phyloP scores from a whole-genome alignment of 179 eudicot species.

The Beta macrorhiza region DNA sequence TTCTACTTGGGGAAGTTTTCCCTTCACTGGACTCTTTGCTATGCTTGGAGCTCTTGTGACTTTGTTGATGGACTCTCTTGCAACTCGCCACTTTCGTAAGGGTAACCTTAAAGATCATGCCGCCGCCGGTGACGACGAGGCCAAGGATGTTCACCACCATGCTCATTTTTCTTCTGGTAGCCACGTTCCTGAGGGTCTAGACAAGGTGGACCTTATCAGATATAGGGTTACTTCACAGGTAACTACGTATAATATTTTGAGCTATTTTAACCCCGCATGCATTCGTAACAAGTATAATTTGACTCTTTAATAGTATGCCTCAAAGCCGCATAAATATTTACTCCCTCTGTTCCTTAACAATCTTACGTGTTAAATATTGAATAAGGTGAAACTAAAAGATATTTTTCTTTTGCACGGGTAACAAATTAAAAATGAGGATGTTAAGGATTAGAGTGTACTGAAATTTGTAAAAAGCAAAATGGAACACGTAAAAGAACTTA shows the following conservation, averaged over 20 bases:
- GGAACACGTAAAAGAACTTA: no score
- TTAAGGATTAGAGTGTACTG: no score
- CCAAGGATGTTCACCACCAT: slow-evolving; percentile 44
- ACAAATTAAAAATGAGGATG: no score
- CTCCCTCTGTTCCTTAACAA: no score
- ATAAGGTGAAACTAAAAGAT: no score
- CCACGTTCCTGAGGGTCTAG: slow-evolving; percentile 12
- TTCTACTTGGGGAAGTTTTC: slow-evolving; percentile 44
- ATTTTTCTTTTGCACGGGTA: no score
- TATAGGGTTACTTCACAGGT: slow-evolving; percentile 53
- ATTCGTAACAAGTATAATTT: no score
- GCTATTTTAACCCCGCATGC: no score
- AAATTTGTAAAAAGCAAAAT: no score
- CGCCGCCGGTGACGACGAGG: slow-evolving; percentile 33
- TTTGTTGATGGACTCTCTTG: slow-evolving; percentile 56
- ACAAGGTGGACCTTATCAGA: slow-evolving; percentile 35
- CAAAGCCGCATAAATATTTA: no score
- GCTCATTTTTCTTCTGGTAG: slow-evolving; percentile 29
- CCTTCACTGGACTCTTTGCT: slow-evolving; percentile 54
- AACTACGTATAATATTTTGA: slow-evolving; percentile 3
- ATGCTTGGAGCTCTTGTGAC: slow-evolving; percentile 63
- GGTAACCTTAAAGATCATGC: slow-evolving; percentile 22
- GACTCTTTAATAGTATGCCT: no score
- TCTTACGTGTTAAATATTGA: no score
- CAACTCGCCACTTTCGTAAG: slow-evolving; percentile 46